A percentile compares a stretch with the other conserved stretches of the same genome.
Conservation (phyloP, 768 basidiomycete species). For the Peribolospora baueri region DNA sequence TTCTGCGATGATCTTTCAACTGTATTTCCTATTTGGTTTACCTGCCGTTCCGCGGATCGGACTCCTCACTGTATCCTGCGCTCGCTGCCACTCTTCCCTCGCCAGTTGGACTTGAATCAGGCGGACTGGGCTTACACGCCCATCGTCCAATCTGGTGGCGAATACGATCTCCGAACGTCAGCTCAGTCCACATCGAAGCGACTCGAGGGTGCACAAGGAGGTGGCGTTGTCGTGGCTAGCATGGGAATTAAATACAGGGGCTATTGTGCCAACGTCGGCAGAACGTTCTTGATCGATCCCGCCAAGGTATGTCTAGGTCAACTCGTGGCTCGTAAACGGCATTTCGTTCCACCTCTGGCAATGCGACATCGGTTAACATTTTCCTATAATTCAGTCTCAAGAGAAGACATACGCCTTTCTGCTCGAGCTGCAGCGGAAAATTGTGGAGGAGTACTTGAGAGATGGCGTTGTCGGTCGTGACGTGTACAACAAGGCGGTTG, state of each 20-base stretch:
- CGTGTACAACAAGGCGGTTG: constrained; percentile 49
- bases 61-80: neutral
- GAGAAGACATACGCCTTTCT: constrained; percentile 64
- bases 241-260: constrained; percentile 78
- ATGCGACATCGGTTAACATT: neutral
- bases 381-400: constrained; percentile 40
- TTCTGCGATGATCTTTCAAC: neutral
- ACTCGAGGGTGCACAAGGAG: constrained; percentile 39
- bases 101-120: constrained; percentile 61
- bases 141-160: constrained; percentile 80
- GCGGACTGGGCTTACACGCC: constrained; percentile 88
- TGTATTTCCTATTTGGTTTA: neutral
- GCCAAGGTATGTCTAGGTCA: constrained; percentile 33
- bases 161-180: constrained; percentile 68
- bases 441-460: constrained; percentile 48
- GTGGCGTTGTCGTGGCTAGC: constrained; percentile 60
- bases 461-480: constrained; percentile 55
- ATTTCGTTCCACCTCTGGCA: neutral
- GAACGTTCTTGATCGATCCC: constrained; percentile 89
- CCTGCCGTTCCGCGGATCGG: neutral
- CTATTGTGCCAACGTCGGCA: constrained; percentile 75
- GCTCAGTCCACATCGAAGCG: constrained; percentile 63
- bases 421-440: constrained; percentile 41
- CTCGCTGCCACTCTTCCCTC: neutral
- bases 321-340: constrained; percentile 4